Percentiles rank a stretch among this genome's conserved stretches.
Conservation (phyloP, 345 rosid genomes). For the Leavenworthia alabamica region DNA sequence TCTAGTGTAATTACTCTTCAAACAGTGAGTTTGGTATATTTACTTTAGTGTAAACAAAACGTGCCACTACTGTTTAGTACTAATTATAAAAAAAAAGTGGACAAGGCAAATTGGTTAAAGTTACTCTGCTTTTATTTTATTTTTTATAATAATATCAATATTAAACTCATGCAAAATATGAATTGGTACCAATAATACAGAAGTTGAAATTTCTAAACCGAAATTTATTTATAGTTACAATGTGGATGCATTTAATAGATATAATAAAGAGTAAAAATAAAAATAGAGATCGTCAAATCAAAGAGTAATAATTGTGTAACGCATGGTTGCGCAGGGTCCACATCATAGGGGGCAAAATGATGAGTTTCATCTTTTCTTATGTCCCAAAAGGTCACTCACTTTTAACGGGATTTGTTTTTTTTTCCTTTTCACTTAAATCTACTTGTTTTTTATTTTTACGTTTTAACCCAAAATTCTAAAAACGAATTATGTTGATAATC, state of each 20-base stretch:
- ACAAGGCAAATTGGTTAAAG: neutral
- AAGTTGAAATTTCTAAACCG: neutral
- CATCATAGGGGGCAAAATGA: slow-evolving; percentile 34
- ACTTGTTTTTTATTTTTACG: neutral
- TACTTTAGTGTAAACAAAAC: neutral
- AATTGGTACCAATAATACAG: neutral
- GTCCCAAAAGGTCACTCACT: slow-evolving; percentile 30
- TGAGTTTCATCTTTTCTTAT: slow-evolving; percentile 26
- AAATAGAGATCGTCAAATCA: slow-evolving; percentile 22
- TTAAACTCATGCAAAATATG: neutral
- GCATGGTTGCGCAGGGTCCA: slow-evolving; percentile 34
- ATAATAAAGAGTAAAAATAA: neutral
- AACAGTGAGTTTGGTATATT: slow-evolving; percentile 24
- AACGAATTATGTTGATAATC: too few relatives aligned
- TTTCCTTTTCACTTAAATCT: neutral
- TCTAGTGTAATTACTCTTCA: slow-evolving; percentile 12
- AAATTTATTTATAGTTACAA: neutral
- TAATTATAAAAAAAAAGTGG: neutral
- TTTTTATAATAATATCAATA: too few relatives aligned
- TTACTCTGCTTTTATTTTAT: neutral
- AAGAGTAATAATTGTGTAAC: slow-evolving; percentile 27
- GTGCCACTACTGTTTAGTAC: neutral
- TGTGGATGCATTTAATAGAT: slow-evolving; percentile 15
- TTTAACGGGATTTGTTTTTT: slow-evolving; percentile 26
- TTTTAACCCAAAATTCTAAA: neutral